Percentiles rank a stretch among this genome's conserved stretches.
These are phyloP conservation scores for Hyaloscypha bicolor DNA, from an alignment of 495 filamentous ascomycete species.

Conservation along the genomic window DNA sequence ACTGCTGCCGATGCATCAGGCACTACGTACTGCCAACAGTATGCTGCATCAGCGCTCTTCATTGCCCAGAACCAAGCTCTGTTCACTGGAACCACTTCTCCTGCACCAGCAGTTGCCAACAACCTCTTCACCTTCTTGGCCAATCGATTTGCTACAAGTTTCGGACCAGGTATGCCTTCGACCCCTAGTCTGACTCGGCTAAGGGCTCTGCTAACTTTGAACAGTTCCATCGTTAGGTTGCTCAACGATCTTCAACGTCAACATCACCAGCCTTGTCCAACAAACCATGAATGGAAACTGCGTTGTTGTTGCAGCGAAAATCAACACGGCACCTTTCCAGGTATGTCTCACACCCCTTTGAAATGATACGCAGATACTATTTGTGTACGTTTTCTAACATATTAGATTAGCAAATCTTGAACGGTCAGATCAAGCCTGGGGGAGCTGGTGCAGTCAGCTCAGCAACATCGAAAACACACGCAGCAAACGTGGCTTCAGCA, in stretches of 20 bases:
- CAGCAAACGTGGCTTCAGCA: background rate
- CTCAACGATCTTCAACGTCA: background rate
- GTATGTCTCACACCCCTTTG: background rate
- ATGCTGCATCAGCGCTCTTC: slow-evolving; percentile 6
- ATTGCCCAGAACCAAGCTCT: background rate
- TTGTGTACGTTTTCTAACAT: background rate
- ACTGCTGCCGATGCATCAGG: background rate
- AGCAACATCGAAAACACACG: background rate
- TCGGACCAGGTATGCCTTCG: slow-evolving; percentile 1
- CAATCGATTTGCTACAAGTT: slow-evolving; percentile 9
- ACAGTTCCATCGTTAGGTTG: slow-evolving; percentile 4
- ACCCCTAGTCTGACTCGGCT: background rate
- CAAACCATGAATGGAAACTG: background rate
- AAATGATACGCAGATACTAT: too few relatives aligned
- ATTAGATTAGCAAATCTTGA: background rate
- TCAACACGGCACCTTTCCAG: background rate
- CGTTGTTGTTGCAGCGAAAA: background rate
- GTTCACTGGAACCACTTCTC: slow-evolving; percentile 4
- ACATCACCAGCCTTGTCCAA: background rate
- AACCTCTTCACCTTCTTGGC: slow-evolving; percentile 11
- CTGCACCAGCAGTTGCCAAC: slow-evolving; percentile 1
- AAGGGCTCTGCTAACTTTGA: background rate
- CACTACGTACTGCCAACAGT: slow-evolving; percentile 7
- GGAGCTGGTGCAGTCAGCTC: background rate
- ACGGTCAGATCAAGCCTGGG: slow-evolving; percentile 1